Conservation (phyloP, 805 yeast species). For the Blastobotrys muscicola region DNA sequence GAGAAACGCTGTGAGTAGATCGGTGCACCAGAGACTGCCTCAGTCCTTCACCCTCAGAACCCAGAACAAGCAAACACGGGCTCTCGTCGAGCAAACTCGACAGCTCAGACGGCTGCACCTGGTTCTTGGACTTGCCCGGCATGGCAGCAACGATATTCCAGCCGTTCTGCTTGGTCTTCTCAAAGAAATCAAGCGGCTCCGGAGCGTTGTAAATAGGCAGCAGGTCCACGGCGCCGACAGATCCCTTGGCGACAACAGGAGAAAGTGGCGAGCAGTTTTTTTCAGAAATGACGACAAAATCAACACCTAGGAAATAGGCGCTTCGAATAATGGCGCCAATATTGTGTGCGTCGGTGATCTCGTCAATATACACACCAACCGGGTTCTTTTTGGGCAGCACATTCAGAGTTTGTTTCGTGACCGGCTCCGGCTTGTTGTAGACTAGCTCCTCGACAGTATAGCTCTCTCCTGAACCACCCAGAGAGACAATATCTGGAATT, state of each 20-base stretch:
- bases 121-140: slow-evolving; percentile 27
- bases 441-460: not conserved
- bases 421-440: not conserved
- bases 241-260: slow-evolving; percentile 69
- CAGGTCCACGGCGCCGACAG: slow-evolving; percentile 78
- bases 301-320: slow-evolving; percentile 75
- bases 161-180: slow-evolving; percentile 42
- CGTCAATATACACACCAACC: slow-evolving; percentile 66
- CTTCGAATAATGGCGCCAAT: slow-evolving; percentile 75
- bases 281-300: slow-evolving; percentile 61
- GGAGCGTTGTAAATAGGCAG: slow-evolving; percentile 49
- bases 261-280: slow-evolving; percentile 66
- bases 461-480: slow-evolving; percentile 21
- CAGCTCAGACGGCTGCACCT: slow-evolving; percentile 36
- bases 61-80: slow-evolving; percentile 68
- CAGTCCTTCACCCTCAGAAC: slow-evolving; percentile 81
- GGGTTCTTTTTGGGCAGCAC: slow-evolving; percentile 33
- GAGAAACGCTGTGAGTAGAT: slow-evolving; percentile 22
- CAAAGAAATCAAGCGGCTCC: slow-evolving; percentile 57
- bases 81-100: slow-evolving; percentile 33
- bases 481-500: slow-evolving; percentile 24
- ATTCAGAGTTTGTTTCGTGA: not conserved
- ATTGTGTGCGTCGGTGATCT: slow-evolving; percentile 78
- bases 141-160: slow-evolving; percentile 64
- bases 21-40: slow-evolving; percentile 50